A percentile compares a stretch with the other conserved stretches of the same genome.
Conservation (phyloP, 306 rosid genomes). For the Lupinus albus region DNA sequence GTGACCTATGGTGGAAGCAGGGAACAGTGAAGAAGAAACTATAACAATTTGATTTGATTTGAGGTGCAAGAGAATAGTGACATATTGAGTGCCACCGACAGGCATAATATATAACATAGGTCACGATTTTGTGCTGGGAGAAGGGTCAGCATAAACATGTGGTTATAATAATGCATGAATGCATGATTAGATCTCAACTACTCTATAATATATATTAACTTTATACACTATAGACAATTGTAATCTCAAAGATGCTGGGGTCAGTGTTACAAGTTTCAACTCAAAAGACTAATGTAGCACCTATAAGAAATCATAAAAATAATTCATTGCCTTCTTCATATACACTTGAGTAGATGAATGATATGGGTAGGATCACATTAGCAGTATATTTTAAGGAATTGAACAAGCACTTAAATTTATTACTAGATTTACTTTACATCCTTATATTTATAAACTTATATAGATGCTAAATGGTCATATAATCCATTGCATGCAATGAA, state of each 20-base stretch:
- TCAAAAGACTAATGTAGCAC: background rate
- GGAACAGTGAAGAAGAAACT: conserved; percentile 9
- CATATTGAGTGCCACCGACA: conserved; percentile 36
- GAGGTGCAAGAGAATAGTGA: background rate
- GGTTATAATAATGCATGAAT: conserved; percentile 8
- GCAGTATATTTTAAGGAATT: too few species aligned
- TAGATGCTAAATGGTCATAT: too few species aligned
- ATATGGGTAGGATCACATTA: too few species aligned
- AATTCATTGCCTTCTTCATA: background rate
- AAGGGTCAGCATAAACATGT: conserved; percentile 37
- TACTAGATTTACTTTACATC: too few species aligned
- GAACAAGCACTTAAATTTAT: too few species aligned
- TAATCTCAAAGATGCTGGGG: background rate
- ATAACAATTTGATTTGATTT: background rate
- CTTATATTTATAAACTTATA: too few species aligned
- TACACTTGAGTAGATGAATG: background rate
- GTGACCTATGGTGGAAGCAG: conserved; percentile 37
- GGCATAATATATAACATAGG: conserved; percentile 17
- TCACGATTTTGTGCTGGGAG: conserved; percentile 37
- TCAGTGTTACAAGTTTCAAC: background rate
- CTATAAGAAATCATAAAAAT: too few species aligned
- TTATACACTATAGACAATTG: background rate
- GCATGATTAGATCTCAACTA: conserved; percentile 15
- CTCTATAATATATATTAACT: background rate
- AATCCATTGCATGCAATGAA: too few species aligned